Conservation (phyloP, 345 rosid genomes). For the sweet orange (Citrus sinensis) region DVS_A1.0 CM039164.1:18464001-18464500, state of each 20-base stretch:
- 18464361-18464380: conserved; percentile 63
- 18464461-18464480: conserved; percentile 55
- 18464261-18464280: background rate
- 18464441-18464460: conserved; percentile 57
- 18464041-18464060: background rate
- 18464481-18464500: conserved; percentile 63
- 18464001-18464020: background rate
- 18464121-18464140: background rate
- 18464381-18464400: background rate
- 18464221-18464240: background rate
- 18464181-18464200: background rate
- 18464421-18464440: conserved; percentile 2
- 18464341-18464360: conserved; percentile 13
- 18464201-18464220: background rate
- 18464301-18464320: background rate
- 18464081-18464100: background rate
- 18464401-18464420: background rate
- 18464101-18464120: background rate
- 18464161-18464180: background rate
- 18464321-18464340: background rate
- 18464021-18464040: conserved; percentile 2
- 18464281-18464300: background rate
- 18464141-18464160: background rate
- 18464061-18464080: background rate
- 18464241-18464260: background rate